phyloP scores from a whole-genome alignment of 2,329 filamentous ascomycete genomes.

The Fusarium torulosum region DNA sequence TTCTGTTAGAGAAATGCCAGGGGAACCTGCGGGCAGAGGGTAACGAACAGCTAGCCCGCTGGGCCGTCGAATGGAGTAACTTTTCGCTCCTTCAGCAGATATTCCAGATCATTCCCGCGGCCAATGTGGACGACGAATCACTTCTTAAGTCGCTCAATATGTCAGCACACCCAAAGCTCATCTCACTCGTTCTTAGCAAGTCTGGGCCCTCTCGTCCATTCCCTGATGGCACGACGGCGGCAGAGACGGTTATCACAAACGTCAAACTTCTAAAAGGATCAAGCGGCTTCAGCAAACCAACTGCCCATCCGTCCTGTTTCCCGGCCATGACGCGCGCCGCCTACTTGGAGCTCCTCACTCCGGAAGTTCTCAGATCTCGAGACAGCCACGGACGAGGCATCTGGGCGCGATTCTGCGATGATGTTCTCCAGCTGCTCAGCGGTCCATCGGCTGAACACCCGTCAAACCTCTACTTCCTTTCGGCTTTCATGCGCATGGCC shows the following conservation, averaged over 20 bases:
- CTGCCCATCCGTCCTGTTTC: constrained; percentile 45
- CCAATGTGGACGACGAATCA: constrained; percentile 29
- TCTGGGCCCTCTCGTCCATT: constrained; percentile 35
- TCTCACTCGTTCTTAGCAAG: constrained; percentile 43
- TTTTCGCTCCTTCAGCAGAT: constrained; percentile 36
- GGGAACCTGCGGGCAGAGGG: constrained; percentile 1
- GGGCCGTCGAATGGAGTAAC: constrained; percentile 50
- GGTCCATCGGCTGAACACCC: constrained; percentile 15
- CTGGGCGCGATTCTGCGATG: constrained; percentile 47
- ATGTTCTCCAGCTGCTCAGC: constrained; percentile 29
- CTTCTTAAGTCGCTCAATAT: constrained; percentile 48
- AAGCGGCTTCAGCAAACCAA: constrained; percentile 4
- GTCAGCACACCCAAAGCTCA: constrained; percentile 39
- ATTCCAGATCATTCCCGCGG: constrained; percentile 24
- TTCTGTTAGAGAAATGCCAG: constrained; percentile 35
- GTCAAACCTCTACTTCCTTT: constrained; percentile 28
- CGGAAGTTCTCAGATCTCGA: constrained; percentile 37
- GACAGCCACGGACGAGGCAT: constrained; percentile 37
- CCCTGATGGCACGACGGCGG: constrained; percentile 38
- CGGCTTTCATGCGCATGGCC: constrained; percentile 26
- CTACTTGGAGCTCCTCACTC: constrained; percentile 44
- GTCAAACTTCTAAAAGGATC: constrained; percentile 28
- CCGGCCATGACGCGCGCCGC: constrained; percentile 22
- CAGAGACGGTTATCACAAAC: constrained; percentile 50
- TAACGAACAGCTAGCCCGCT: constrained; percentile 21